Percentiles rank a stretch among this genome's conserved stretches.
These are phyloP conservation scores for Wallacemonas collosoma DNA, from an alignment of 208 protist species.

Conservation along the genomic window DNA sequence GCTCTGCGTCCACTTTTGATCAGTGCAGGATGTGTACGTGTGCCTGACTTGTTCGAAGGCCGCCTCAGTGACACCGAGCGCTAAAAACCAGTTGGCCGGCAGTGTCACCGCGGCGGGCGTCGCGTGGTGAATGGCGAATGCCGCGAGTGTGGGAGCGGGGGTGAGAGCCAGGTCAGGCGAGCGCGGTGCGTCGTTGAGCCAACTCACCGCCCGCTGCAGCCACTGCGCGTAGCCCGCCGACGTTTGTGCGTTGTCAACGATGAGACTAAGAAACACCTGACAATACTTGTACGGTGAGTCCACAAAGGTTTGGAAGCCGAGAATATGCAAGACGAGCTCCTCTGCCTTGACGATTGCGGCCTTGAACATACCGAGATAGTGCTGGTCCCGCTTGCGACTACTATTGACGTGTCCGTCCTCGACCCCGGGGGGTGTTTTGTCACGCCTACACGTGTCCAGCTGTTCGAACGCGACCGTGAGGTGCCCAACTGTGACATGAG, in stretches of 20 bases:
- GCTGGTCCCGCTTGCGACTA: too few species aligned
- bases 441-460: constrained; percentile 36
- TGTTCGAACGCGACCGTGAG: constrained; percentile 71
- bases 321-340: constrained; percentile 64
- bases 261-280: constrained; percentile 59
- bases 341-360: constrained; percentile 70
- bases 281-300: constrained; percentile 81
- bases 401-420: too few species aligned
- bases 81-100: constrained; percentile 50
- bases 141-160: constrained; percentile 47
- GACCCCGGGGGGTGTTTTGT: too few species aligned
- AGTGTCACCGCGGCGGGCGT: constrained; percentile 36
- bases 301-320: constrained; percentile 87
- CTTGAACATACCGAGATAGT: constrained; percentile 46
- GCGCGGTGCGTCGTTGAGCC: constrained; percentile 78
- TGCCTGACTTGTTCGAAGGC: constrained; percentile 20
- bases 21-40: constrained; percentile 24
- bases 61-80: constrained; percentile 43
- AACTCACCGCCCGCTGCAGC: constrained; percentile 52
- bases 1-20: not conserved
- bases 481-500: constrained; percentile 42
- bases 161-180: constrained; percentile 33
- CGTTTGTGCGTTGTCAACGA: constrained; percentile 39
- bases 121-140: constrained; percentile 57
- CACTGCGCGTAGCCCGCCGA: constrained; percentile 44